Percentiles rank a stretch among this genome's conserved stretches.
These are phyloP conservation scores for Apiospora arundinis DNA, from an alignment of 2,329 filamentous ascomycete genomes.

Conservation along the genomic window DNA sequence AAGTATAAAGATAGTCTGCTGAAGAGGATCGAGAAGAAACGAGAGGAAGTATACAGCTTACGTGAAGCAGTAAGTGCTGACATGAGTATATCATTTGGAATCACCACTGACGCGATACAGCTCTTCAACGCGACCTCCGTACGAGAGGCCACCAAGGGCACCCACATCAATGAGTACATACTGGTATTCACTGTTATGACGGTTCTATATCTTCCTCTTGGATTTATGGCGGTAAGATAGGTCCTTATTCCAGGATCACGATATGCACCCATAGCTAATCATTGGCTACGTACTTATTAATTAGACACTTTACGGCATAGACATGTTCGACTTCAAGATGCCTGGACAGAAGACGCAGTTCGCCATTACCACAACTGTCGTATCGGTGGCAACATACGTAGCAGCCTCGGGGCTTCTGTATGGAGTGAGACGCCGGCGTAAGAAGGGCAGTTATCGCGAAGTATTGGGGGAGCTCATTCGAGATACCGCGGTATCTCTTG, in stretches of 20 bases:
- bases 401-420: background rate
- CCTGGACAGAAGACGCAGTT: background rate
- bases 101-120: background rate
- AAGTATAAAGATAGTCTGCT: background rate
- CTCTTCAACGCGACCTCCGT: background rate
- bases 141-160: background rate
- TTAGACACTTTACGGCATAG: background rate
- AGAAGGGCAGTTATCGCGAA: background rate
- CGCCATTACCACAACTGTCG: background rate
- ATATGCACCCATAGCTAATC: background rate
- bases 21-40: background rate
- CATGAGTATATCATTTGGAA: no score
- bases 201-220: background rate
- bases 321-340: background rate
- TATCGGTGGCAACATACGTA: background rate
- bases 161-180: constrained; percentile 11
- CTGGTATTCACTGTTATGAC: background rate
- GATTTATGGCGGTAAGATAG: background rate
- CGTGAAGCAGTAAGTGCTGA: constrained; percentile 11
- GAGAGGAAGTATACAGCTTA: background rate
- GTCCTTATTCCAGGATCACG: background rate
- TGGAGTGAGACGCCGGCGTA: background rate
- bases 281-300: background rate
- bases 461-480: background rate
- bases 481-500: background rate